Evolutionary conservation across 768 basidiomycete genomes (phyloP).

Genomic region (Calocera viscosa): DNA sequence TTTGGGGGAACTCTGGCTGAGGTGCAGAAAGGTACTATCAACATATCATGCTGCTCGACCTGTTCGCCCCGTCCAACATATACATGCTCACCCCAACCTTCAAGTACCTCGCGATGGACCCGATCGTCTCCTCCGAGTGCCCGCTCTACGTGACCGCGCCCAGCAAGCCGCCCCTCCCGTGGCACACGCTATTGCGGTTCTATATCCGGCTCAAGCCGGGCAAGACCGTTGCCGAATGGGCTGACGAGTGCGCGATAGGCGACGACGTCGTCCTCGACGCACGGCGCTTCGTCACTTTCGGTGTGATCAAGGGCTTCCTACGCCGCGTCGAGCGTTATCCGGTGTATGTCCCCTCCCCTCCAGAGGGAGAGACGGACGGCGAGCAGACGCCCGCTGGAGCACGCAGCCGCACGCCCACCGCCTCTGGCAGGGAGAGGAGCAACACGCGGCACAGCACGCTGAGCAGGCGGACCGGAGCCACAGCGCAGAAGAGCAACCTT

Average conservation of each 20-base stretch:
- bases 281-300: slow-evolving; percentile 90
- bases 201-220: slow-evolving; percentile 81
- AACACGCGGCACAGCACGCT: slow-evolving; percentile 7
- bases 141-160: slow-evolving; percentile 79
- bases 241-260: slow-evolving; percentile 73
- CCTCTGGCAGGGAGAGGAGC: not conserved
- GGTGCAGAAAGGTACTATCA: slow-evolving; percentile 67
- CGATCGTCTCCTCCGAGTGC: slow-evolving; percentile 79
- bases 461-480: not conserved
- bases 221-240: slow-evolving; percentile 77
- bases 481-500: slow-evolving; percentile 4
- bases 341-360: slow-evolving; percentile 26
- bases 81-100: slow-evolving; percentile 81
- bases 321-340: slow-evolving; percentile 92
- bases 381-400: not conserved
- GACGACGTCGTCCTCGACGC: slow-evolving; percentile 75
- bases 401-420: slow-evolving; percentile 1
- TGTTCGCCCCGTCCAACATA: slow-evolving; percentile 97
- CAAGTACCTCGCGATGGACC: slow-evolving; percentile 74
- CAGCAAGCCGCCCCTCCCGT: slow-evolving; percentile 60
- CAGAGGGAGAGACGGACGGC: slow-evolving; percentile 22
- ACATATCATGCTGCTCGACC: slow-evolving; percentile 91
- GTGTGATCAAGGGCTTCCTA: slow-evolving; percentile 96
- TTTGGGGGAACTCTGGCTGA: not conserved
- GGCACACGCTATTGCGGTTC: slow-evolving; percentile 73